Evolutionary conservation across 2,329 filamentous ascomycete genomes (phyloP).

Genomic region (Colletotrichum chlorophyti): DNA sequence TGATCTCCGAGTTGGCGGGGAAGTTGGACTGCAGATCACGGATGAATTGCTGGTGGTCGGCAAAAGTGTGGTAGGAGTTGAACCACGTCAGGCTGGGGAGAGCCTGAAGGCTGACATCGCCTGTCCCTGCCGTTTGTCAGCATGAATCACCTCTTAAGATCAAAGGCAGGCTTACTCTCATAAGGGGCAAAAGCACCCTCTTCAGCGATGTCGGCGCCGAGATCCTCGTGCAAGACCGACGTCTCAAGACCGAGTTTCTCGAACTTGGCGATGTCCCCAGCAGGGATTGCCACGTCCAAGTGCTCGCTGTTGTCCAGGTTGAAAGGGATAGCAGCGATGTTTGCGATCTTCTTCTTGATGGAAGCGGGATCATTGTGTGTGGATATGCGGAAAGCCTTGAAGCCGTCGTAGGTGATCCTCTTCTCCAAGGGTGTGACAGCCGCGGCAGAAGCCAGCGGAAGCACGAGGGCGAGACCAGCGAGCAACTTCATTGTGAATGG

Average conservation of each 20-base stretch:
- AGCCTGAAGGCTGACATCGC: not conserved
- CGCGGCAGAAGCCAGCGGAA: slow-evolving; percentile 26
- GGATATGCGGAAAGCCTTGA: slow-evolving; percentile 51
- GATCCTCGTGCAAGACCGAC: slow-evolving; percentile 31
- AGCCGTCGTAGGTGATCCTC: slow-evolving; percentile 38
- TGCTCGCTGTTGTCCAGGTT: slow-evolving; percentile 28
- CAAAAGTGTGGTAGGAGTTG: slow-evolving; percentile 58
- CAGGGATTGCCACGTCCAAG: slow-evolving; percentile 35
- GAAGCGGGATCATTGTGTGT: slow-evolving; percentile 47
- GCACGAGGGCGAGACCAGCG: slow-evolving; percentile 1
- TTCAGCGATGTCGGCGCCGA: slow-evolving; percentile 31
- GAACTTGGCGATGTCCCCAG: slow-evolving; percentile 32
- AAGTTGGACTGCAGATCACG: slow-evolving; percentile 50
- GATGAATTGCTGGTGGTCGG: slow-evolving; percentile 57
- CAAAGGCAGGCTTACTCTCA: slow-evolving; percentile 17
- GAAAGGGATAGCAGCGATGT: slow-evolving; percentile 28
- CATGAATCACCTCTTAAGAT: too few relatives aligned
- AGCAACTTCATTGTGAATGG: slow-evolving; percentile 22
- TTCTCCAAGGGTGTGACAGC: slow-evolving; percentile 16
- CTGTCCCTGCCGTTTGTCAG: slow-evolving; percentile 4
- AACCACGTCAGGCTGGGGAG: slow-evolving; percentile 52
- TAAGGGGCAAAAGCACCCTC: slow-evolving; percentile 30
- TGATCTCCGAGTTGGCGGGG: slow-evolving; percentile 53
- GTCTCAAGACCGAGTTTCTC: slow-evolving; percentile 33
- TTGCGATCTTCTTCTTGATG: slow-evolving; percentile 41